Base-by-base conservation (phyloP, 192 early-diverging fungal species). In the Entrophospora sp. region DNA sequence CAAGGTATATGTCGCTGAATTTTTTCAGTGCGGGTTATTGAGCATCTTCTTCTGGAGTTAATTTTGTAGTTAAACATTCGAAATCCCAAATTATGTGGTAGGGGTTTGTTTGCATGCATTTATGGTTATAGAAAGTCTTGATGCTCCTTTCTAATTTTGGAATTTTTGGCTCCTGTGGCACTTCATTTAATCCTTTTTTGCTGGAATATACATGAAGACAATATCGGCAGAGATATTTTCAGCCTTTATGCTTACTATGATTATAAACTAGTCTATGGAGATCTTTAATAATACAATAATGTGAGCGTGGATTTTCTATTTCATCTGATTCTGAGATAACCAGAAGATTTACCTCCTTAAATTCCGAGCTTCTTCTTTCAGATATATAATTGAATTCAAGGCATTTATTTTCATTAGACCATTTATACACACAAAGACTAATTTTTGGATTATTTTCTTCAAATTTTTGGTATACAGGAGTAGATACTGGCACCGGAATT, bases 281-380 rank as follows among this genome's bases (percentile, higher is more conserved):
- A 57, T 57, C 55, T 57, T 57, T 57, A n/a, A 57, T 57, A 1
- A 57, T 57, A 8, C 55, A 57, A n/a, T 57, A 57, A 36, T 57
- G 55, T 0, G 3, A 25, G 32, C 34, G 6, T 2, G 10, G 4
- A 12, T 53, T 27, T 32, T 53, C 51, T 53, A 27, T 57, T 57
- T n/a, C n/a, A n/a, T n/a, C n/a, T n/a, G n/a, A 16, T 16, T 42
- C 40, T 16, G 40, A 10, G 7, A 42, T 42, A 10, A 42, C 40
- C 16, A 42, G 16, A 42, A 42, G 40, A 42, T 42, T 42, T 42
- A 42, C 40, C 16, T 42, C 8, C 40, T 42, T 42, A 42, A 10
- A 42, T 42, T 42, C 40, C 7, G 7, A 7, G 16, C 40, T 16
- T 16, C 40, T 42, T 42, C 40, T n/a, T n/a, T n/a, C n/a, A n/a